phyloP scores from a whole-genome alignment of 1,284 basidiomycete species.

The Cutaneotrichosporon sp. region DNA sequence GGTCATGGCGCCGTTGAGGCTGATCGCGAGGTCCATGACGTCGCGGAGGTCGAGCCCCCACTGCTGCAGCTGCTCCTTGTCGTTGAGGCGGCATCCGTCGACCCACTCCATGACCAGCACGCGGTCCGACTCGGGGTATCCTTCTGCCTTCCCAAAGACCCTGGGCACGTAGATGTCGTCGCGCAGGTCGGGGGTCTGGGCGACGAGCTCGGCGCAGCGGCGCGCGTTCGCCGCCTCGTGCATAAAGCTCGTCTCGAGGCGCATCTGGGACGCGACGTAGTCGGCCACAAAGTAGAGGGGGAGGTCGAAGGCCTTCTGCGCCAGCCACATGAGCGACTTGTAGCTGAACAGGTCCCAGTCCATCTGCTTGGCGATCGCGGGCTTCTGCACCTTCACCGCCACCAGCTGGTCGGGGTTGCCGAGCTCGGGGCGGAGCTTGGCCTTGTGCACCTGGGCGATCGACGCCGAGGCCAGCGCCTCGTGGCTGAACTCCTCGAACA shows the following conservation, averaged over 20 bases:
- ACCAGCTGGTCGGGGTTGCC: constrained; percentile 56
- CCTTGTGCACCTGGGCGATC: constrained; percentile 85
- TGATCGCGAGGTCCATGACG: constrained; percentile 54
- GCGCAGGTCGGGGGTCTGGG: constrained; percentile 62
- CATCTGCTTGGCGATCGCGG: constrained; percentile 78
- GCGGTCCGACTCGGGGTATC: constrained; percentile 60
- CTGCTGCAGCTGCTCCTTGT: constrained; percentile 57
- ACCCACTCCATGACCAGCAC: constrained; percentile 84
- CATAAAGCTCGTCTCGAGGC: constrained; percentile 76
- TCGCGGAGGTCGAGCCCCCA: constrained; percentile 58
- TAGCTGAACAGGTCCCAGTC: constrained; percentile 69
- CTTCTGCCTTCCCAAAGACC: constrained; percentile 69
- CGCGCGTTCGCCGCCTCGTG: constrained; percentile 60
- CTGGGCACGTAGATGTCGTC: constrained; percentile 75
- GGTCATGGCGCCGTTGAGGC: constrained; percentile 80
- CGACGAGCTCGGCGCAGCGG: constrained; percentile 46
- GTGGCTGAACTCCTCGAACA: constrained; percentile 76
- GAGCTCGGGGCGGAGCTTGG: constrained; percentile 58
- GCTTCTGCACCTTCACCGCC: constrained; percentile 91
- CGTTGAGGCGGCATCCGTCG: constrained; percentile 68
- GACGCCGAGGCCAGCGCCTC: constrained; percentile 78
- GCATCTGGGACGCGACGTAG: constrained; percentile 77
- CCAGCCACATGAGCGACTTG: constrained; percentile 46
- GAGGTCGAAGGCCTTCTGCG: constrained; percentile 51
- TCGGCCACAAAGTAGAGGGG: constrained; percentile 59